Evolutionary conservation across 768 basidiomycete species (phyloP).

Genomic region (Hygrocybe punicea): DNA sequence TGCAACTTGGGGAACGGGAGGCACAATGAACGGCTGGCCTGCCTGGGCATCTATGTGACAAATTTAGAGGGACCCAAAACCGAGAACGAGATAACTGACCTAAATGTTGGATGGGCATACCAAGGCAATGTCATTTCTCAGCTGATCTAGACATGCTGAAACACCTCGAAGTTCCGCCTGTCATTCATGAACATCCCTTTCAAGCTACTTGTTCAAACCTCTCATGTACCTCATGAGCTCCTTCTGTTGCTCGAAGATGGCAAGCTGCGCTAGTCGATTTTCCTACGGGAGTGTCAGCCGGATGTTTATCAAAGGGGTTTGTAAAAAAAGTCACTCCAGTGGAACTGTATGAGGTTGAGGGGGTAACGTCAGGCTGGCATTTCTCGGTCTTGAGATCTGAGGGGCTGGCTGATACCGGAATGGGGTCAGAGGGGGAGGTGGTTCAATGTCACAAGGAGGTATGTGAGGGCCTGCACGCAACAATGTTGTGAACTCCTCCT

Average conservation of each 20-base stretch:
- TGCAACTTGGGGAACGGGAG: background rate
- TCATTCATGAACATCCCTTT: slow-evolving; percentile 72
- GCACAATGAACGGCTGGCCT: background rate
- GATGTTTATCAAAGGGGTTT: background rate
- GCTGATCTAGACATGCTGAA: slow-evolving; percentile 53
- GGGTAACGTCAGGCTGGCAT: slow-evolving; percentile 36
- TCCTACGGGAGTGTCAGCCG: slow-evolving; percentile 45
- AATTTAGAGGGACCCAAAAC: background rate
- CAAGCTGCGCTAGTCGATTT: slow-evolving; percentile 69
- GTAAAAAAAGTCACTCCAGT: slow-evolving; percentile 36
- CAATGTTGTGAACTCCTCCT: slow-evolving; percentile 59
- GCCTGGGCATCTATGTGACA: background rate
- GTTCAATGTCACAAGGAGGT: slow-evolving; percentile 39
- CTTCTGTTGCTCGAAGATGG: slow-evolving; percentile 73
- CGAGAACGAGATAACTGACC: slow-evolving; percentile 26
- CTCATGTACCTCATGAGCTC: slow-evolving; percentile 79
- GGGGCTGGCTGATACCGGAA: slow-evolving; percentile 53
- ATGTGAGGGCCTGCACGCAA: slow-evolving; percentile 46
- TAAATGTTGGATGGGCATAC: slow-evolving; percentile 18
- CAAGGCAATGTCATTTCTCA: slow-evolving; percentile 43
- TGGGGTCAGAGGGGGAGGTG: slow-evolving; percentile 52
- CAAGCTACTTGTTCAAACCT: slow-evolving; percentile 74
- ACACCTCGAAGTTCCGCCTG: slow-evolving; percentile 70
- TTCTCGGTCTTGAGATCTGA: slow-evolving; percentile 34
- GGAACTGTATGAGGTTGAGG: slow-evolving; percentile 31